Evolutionary conservation across 73 alveolate species (phyloP).

Genomic region (Tetrahymena elliotti): DNA sequence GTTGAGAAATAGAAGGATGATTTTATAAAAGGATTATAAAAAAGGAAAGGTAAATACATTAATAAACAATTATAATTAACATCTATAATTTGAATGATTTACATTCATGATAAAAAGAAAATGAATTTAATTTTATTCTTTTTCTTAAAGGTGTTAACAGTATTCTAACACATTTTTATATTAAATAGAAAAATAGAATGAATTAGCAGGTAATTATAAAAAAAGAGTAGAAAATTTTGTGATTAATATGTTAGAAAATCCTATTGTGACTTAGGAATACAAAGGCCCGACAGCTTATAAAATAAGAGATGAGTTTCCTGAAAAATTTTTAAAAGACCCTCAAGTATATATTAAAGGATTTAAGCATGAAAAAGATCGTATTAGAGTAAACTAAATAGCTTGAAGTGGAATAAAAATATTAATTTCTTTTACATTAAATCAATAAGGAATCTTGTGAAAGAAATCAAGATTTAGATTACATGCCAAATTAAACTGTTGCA

Average conservation of each 20-base stretch:
- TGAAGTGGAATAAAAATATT: no score
- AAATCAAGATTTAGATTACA: slow-evolving; percentile 27
- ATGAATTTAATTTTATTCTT: neutral
- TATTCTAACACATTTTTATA: no score
- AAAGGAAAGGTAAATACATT: neutral
- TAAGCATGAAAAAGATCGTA: slow-evolving; percentile 36
- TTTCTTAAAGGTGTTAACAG: neutral
- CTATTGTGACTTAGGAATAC: slow-evolving; percentile 25
- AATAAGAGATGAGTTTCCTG: slow-evolving; percentile 30
- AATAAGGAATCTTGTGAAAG: slow-evolving; percentile 10
- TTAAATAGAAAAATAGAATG: slow-evolving; percentile 1
- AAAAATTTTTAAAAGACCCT: slow-evolving; percentile 21
- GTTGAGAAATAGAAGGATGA: neutral
- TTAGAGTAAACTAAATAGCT: neutral
- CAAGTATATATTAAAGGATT: slow-evolving; percentile 32
- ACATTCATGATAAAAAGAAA: neutral
- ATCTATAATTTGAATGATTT: no score
- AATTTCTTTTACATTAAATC: no score
- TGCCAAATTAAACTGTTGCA: slow-evolving; percentile 24
- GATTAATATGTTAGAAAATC: slow-evolving; percentile 31
- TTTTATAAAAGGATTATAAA: neutral
- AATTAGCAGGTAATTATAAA: slow-evolving; percentile 14
- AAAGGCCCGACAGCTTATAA: slow-evolving; percentile 12
- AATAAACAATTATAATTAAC: neutral
- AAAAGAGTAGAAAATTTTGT: slow-evolving; percentile 37